These are phyloP conservation scores for Verticillium klebahnii DNA, from an alignment of 2,329 filamentous ascomycete species.

Conservation along the genomic window DNA sequence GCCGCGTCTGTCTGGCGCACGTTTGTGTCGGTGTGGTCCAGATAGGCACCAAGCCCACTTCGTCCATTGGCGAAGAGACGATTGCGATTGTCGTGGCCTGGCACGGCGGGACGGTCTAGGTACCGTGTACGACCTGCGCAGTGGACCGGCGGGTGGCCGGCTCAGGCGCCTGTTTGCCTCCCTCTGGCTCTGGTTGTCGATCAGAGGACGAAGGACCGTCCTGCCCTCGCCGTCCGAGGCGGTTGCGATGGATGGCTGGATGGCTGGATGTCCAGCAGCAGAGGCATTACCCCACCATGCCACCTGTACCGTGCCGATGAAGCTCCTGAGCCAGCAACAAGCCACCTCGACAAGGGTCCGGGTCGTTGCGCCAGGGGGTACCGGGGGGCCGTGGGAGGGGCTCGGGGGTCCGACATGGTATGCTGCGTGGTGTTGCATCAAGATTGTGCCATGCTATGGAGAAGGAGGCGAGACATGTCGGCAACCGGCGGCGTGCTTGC, in stretches of 20 bases:
- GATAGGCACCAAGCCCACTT: background rate
- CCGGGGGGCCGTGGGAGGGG: background rate
- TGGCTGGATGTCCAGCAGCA: background rate
- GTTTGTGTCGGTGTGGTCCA: background rate
- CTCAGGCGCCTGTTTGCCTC: background rate
- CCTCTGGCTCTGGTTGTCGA: background rate
- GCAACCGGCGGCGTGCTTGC: background rate
- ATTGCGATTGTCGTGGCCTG: background rate
- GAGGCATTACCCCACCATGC: slow-evolving; percentile 15
- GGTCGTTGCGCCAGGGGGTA: background rate
- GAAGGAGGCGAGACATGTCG: background rate
- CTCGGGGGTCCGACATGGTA: background rate
- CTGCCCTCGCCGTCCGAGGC: background rate
- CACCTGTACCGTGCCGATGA: slow-evolving; percentile 5
- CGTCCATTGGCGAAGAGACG: too few species aligned
- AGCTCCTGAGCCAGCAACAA: background rate
- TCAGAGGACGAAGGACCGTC: background rate
- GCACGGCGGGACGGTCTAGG: background rate
- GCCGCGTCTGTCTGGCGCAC: background rate
- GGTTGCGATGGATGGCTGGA: background rate
- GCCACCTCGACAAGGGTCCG: background rate
- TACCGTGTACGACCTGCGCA: background rate
- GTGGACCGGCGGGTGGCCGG: background rate
- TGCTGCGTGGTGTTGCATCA: background rate
- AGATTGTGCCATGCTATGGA: background rate